Evolutionary conservation across 495 filamentous ascomycete species (phyloP).

Genomic region (Xylaria flabelliformis): DNA sequence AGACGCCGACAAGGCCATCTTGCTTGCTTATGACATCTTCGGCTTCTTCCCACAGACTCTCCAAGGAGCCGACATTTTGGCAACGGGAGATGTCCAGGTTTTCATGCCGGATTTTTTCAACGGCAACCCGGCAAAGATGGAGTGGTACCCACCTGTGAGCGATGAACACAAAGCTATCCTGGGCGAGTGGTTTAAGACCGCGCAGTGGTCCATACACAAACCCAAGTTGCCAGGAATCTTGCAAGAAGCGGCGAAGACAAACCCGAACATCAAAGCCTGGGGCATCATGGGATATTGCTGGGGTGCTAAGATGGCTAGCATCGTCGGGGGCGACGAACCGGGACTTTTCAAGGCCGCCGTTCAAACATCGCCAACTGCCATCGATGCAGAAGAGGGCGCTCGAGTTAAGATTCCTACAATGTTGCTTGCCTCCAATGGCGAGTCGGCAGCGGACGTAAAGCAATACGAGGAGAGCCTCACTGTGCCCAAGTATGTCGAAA

Average conservation of each 20-base stretch:
- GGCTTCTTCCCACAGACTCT: slow-evolving; percentile 62
- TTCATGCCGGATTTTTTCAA: slow-evolving; percentile 67
- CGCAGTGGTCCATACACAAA: slow-evolving; percentile 26
- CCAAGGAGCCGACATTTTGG: slow-evolving; percentile 65
- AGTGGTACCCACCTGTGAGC: slow-evolving; percentile 33
- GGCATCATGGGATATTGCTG: slow-evolving; percentile 40
- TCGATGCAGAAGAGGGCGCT: slow-evolving; percentile 45
- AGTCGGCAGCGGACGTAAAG: slow-evolving; percentile 58
- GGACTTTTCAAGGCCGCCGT: slow-evolving; percentile 30
- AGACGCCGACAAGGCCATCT: slow-evolving; percentile 58
- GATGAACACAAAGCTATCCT: slow-evolving; percentile 31
- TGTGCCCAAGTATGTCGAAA: slow-evolving; percentile 64
- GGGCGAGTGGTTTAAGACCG: slow-evolving; percentile 23
- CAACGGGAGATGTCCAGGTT: slow-evolving; percentile 50
- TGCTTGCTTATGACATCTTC: slow-evolving; percentile 64
- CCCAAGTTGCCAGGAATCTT: slow-evolving; percentile 29
- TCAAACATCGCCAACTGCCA: slow-evolving; percentile 30
- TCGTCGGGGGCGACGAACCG: slow-evolving; percentile 27
- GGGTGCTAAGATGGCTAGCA: slow-evolving; percentile 38
- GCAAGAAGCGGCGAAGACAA: slow-evolving; percentile 26
- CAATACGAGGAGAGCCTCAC: slow-evolving; percentile 62
- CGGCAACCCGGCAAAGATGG: slow-evolving; percentile 46
- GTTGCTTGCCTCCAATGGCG: slow-evolving; percentile 59
- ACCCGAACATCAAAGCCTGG: slow-evolving; percentile 33
- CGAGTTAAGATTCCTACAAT: slow-evolving; percentile 56